Conservation (phyloP, 2,329 filamentous ascomycete genomes). For the Penicillium freii region DNA sequence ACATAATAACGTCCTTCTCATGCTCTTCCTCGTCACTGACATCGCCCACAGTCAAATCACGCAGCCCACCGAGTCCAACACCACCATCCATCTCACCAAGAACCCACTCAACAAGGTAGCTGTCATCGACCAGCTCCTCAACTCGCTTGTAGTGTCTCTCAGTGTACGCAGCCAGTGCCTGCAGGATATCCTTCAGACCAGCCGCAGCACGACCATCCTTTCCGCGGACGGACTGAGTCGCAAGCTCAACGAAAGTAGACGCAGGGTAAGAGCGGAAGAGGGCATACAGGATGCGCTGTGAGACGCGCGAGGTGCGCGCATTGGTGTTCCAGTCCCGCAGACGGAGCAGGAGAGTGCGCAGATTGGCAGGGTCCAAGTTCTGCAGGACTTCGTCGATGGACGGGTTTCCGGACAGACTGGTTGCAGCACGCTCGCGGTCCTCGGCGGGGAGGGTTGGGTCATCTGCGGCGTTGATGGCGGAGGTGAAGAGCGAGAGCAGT, state of each 20-base stretch:
- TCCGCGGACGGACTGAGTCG: constrained; percentile 38
- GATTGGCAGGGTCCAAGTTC: constrained; percentile 77
- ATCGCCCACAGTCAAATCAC: constrained; percentile 21
- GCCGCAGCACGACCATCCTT: constrained; percentile 44
- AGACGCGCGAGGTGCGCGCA: constrained; percentile 76
- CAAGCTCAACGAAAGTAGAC: constrained; percentile 69
- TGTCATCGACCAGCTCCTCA: constrained; percentile 90
- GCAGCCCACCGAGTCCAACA: constrained; percentile 45
- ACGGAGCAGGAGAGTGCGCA: constrained; percentile 76
- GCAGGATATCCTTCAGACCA: constrained; percentile 77
- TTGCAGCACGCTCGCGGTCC: constrained; percentile 27
- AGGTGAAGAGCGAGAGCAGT: constrained; percentile 77
- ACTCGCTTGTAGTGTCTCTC: constrained; percentile 88
- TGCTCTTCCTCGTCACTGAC: constrained; percentile 27
- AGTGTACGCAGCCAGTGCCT: constrained; percentile 85
- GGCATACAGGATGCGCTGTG: constrained; percentile 79
- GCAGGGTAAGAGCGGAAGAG: constrained; percentile 80
- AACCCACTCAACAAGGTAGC: constrained; percentile 91
- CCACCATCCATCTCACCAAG: constrained; percentile 84
- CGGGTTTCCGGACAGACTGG: constrained; percentile 45
- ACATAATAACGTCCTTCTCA: constrained; percentile 43
- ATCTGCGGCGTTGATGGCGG: constrained; percentile 73
- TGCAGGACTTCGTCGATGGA: constrained; percentile 78
- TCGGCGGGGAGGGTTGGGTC: constrained; percentile 41
- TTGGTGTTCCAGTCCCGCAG: constrained; percentile 98